Conservation (phyloP, 306 rosid species). For the Cercis canadensis region DNA sequence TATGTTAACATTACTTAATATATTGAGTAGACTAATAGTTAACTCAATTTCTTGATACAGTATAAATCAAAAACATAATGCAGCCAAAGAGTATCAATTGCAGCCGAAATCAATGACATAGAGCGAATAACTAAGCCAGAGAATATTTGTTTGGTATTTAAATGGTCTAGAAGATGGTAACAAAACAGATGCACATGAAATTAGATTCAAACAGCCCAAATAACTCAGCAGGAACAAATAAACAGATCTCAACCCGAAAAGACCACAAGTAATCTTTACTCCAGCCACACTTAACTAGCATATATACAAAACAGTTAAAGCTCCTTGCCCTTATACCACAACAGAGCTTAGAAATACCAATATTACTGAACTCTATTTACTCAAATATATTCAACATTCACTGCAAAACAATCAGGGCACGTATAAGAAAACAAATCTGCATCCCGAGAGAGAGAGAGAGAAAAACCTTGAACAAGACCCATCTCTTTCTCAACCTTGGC, state of each 20-base stretch:
- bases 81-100: no score
- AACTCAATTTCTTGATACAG: no score
- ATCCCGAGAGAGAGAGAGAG: not conserved
- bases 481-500: slow-evolving; percentile 99
- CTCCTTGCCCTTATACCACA: not conserved
- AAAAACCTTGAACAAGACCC: slow-evolving; percentile 90
- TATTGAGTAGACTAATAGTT: no score
- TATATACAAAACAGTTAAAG: not conserved
- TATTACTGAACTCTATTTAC: not conserved
- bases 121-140: no score
- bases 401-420: not conserved
- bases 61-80: no score
- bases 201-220: no score
- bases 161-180: no score
- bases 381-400: not conserved
- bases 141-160: no score
- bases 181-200: no score
- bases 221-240: not conserved
- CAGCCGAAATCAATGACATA: no score
- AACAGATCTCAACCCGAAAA: not conserved
- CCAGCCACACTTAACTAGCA: not conserved
- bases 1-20: no score
- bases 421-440: slow-evolving; percentile 13
- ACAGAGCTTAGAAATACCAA: not conserved
- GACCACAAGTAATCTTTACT: not conserved